phyloP scores from a whole-genome alignment of 352 stramenopile species.

The Phytophthora cajani region DNA sequence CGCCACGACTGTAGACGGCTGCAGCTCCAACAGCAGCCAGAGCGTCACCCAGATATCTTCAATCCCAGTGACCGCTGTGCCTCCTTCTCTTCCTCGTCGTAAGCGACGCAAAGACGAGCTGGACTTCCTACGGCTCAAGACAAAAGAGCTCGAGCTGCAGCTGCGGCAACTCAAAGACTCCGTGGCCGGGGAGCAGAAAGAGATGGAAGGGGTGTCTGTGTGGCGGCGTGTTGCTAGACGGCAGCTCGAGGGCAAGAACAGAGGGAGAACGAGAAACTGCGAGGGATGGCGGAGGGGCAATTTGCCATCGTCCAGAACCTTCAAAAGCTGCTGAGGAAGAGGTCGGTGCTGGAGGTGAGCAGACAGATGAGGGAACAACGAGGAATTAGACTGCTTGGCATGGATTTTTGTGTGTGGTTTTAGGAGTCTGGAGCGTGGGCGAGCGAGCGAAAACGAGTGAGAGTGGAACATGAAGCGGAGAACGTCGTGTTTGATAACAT shows the following conservation, averaged over 20 bases:
- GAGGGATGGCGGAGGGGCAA: conserved; percentile 40
- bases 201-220: conserved; percentile 1
- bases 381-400: not conserved
- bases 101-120: conserved; percentile 55
- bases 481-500: conserved; percentile 26
- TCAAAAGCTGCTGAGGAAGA: conserved; percentile 41
- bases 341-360: conserved; percentile 23
- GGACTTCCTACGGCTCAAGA: conserved; percentile 42
- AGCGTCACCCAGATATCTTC: conserved; percentile 8
- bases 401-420: not conserved
- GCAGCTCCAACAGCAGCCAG: not conserved
- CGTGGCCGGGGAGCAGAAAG: not conserved
- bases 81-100: conserved; percentile 16
- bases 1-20: too few species aligned
- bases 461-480: conserved; percentile 29
- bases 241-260: conserved; percentile 43
- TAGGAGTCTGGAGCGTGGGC: conserved; percentile 22
- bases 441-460: conserved; percentile 28
- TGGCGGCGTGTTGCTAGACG: conserved; percentile 43
- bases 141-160: conserved; percentile 39
- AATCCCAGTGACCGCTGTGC: not conserved
- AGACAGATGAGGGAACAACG: not conserved
- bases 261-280: conserved; percentile 48
- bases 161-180: conserved; percentile 31
- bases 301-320: conserved; percentile 30